These are phyloP conservation scores for Penicillium concentricum DNA, from an alignment of 2,329 filamentous ascomycete genomes.

Conservation along the genomic window DNA sequence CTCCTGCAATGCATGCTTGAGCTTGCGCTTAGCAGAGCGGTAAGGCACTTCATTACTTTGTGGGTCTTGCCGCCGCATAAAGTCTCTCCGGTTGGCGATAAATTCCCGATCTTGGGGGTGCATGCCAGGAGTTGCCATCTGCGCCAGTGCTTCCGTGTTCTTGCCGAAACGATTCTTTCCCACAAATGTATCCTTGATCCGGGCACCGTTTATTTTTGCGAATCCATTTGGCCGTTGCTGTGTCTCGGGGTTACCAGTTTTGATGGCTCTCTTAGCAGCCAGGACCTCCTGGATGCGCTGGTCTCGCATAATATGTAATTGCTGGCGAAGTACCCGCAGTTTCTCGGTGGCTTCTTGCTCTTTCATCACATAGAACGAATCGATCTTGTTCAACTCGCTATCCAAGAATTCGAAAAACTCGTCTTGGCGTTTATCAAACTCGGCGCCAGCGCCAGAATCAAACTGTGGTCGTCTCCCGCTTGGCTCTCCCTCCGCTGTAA, in stretches of 20 bases:
- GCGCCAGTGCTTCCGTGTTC: conserved; percentile 52
- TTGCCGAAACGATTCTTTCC: conserved; percentile 54
- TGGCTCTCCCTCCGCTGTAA: conserved; percentile 41
- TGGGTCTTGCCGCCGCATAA: conserved; percentile 46
- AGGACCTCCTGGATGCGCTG: conserved; percentile 72
- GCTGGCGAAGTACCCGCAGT: conserved; percentile 69
- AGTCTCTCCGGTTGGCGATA: conserved; percentile 47
- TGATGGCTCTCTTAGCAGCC: conserved; percentile 38
- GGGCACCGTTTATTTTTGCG: conserved; percentile 24
- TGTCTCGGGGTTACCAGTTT: conserved; percentile 23
- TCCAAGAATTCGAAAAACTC: conserved; percentile 89
- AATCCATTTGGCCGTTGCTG: conserved; percentile 24
- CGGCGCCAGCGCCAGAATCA: conserved; percentile 52
- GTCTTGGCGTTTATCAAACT: conserved; percentile 70
- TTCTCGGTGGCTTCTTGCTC: conserved; percentile 79
- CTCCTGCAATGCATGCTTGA: conserved; percentile 88
- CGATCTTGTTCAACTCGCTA: conserved; percentile 82
- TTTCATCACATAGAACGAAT: conserved; percentile 82
- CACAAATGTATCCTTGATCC: conserved; percentile 43
- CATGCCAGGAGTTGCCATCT: conserved; percentile 44
- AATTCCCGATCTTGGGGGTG: conserved; percentile 29
- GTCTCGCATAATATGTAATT: conserved; percentile 91
- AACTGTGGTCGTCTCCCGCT: conserved; percentile 51
- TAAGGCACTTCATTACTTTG: conserved; percentile 68
- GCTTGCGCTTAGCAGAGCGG: conserved; percentile 80